Conservation (phyloP, 345 rosid genomes). For the Eucalyptus coolabah region DNA sequence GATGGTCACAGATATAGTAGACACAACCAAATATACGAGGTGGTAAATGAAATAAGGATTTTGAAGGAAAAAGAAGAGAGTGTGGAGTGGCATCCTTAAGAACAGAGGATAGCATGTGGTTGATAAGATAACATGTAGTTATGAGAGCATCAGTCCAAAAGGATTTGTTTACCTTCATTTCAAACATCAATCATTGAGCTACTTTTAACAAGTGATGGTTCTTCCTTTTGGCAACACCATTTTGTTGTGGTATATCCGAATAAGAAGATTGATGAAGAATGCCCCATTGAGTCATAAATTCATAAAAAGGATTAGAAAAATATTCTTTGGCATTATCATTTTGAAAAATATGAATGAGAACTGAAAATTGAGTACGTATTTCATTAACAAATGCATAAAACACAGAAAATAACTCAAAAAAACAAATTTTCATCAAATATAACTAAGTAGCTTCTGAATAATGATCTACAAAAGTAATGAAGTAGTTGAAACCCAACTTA, state of each 20-base stretch:
- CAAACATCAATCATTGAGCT: neutral
- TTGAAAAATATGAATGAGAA: neutral
- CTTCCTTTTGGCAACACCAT: neutral
- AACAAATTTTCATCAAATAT: neutral
- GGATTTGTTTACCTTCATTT: neutral
- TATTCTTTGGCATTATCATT: neutral
- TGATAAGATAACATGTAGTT: neutral
- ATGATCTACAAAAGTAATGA: neutral
- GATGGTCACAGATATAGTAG: rapidly evolving
- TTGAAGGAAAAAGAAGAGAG: neutral
- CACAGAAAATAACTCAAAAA: neutral
- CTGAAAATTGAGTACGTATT: neutral
- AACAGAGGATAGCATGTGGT: neutral
- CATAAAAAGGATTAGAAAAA: neutral
- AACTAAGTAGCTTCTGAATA: neutral
- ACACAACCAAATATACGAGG: neutral
- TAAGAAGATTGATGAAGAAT: neutral
- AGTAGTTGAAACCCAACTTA: neutral
- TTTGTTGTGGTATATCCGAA: neutral
- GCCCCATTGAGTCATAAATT: neutral
- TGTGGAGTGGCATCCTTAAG: neutral
- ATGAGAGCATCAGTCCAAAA: neutral
- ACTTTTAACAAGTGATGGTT: neutral
- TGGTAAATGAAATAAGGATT: neutral
- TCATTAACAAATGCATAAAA: neutral